Conservation (phyloP, 2,329 filamentous ascomycete species). For the Geosmithia morbida region DNA sequence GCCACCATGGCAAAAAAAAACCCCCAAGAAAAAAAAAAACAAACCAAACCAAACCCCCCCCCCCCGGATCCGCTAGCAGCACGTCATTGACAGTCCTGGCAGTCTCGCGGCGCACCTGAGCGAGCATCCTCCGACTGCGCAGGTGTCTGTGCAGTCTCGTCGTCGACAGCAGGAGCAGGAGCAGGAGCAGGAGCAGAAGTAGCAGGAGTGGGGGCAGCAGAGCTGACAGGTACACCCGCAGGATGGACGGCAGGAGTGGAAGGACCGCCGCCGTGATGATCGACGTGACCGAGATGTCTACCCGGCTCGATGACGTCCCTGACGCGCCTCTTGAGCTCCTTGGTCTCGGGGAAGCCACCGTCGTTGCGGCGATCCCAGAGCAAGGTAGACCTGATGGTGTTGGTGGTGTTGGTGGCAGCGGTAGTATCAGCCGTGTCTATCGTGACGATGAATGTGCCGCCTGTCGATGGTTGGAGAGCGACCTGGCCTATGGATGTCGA, state of each 20-base stretch:
- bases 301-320: conserved; percentile 70
- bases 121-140: conserved; percentile 2
- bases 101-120: background rate
- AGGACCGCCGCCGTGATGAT: conserved; percentile 25
- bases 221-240: too few species aligned
- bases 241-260: too few species aligned
- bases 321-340: conserved; percentile 74
- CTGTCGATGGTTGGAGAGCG: conserved; percentile 70
- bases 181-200: background rate
- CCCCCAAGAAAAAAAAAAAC: too few species aligned
- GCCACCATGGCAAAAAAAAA: too few species aligned
- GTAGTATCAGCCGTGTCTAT: conserved; percentile 22
- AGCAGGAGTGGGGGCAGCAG: too few species aligned
- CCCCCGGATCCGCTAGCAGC: too few species aligned
- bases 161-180: background rate
- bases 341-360: conserved; percentile 87
- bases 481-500: conserved; percentile 72
- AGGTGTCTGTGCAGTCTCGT: background rate
- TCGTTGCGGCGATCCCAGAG: conserved; percentile 83
- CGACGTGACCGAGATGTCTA: conserved; percentile 70
- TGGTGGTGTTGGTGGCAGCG: background rate
- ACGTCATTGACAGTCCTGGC: background rate
- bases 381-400: conserved; percentile 28
- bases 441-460: conserved; percentile 68
- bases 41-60: too few species aligned